A percentile compares a stretch with the other conserved stretches of the same genome.
These are phyloP conservation scores for Cytospora piceicola DNA, from an alignment of 2,329 filamentous ascomycete genomes.

Conservation along the genomic window DNA sequence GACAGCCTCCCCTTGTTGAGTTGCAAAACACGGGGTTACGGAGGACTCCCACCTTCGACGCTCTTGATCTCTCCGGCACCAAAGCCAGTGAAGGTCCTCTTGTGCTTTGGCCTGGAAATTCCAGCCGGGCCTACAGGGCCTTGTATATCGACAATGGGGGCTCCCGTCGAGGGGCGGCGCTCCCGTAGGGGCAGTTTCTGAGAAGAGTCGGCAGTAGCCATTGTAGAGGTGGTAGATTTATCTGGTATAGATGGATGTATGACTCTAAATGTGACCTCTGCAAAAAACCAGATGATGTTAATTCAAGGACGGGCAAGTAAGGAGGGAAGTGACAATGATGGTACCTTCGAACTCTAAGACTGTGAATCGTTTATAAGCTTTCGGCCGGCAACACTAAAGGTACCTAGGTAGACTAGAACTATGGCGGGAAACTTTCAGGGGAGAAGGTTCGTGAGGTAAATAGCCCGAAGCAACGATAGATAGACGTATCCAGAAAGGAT, in stretches of 20 bases:
- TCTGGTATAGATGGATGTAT: not conserved
- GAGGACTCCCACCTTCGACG: slow-evolving; percentile 74
- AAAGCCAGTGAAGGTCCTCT: slow-evolving; percentile 93
- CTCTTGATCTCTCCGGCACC: slow-evolving; percentile 89
- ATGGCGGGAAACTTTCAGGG: not conserved
- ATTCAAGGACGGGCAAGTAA: not conserved
- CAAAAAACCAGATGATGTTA: not conserved
- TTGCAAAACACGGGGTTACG: not conserved
- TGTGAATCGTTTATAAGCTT: not conserved
- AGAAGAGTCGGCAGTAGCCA: slow-evolving; percentile 39
- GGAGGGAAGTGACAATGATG: not conserved
- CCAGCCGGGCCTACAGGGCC: slow-evolving; percentile 86
- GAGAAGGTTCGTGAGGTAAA: not conserved
- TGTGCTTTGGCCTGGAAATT: slow-evolving; percentile 89
- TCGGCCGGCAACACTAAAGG: not conserved
- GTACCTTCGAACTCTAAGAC: not conserved
- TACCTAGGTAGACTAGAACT: not conserved
- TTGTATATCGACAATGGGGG: slow-evolving; percentile 83
- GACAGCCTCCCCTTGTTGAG: not conserved
- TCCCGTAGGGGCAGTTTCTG: slow-evolving; percentile 62
- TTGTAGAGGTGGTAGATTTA: slow-evolving; percentile 1
- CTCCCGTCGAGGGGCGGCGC: slow-evolving; percentile 79
- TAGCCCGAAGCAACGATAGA: not conserved
- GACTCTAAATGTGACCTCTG: not conserved
- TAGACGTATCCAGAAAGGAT: not conserved